These are phyloP conservation scores for Pueraria montana DNA, from an alignment of 306 rosid species.

Conservation along the genomic window DNA sequence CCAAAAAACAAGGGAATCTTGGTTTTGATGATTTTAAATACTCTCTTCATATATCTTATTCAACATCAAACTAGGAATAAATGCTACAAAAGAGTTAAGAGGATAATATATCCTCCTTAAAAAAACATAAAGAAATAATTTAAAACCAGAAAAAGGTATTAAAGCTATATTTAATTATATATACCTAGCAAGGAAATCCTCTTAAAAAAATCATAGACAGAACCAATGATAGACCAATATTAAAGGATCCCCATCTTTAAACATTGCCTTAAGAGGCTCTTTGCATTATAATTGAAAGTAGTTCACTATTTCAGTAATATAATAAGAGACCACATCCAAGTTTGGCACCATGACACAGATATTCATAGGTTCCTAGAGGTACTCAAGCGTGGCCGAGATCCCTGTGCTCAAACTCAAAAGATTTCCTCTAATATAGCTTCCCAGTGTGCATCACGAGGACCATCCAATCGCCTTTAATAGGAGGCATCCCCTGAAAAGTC, in stretches of 20 bases:
- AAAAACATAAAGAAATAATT: not conserved
- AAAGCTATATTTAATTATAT: not conserved
- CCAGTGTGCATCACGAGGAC: not conserved
- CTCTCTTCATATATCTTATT: conserved; percentile 10
- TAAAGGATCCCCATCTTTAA: not conserved
- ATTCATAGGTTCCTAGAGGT: not conserved
- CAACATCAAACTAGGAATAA: not conserved
- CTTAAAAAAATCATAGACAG: not conserved
- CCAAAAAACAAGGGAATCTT: not conserved
- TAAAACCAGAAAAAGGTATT: not conserved
- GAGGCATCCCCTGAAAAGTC: no score
- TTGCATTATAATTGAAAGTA: not conserved
- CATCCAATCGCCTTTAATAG: no score
- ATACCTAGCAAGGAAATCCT: not conserved
- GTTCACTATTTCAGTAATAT: not conserved
- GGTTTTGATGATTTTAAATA: conserved; percentile 12
- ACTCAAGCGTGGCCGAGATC: not conserved
- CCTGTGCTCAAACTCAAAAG: not conserved
- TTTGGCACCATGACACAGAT: not conserved
- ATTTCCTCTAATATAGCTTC: not conserved
- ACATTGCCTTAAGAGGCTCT: not conserved
- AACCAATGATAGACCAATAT: not conserved
- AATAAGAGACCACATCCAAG: not conserved
- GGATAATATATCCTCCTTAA: conserved; percentile 13
- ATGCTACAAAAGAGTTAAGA: not conserved